Evolutionary conservation across 108 stramenopile species (phyloP).

Genomic region (Skeletonema costatum): DNA sequence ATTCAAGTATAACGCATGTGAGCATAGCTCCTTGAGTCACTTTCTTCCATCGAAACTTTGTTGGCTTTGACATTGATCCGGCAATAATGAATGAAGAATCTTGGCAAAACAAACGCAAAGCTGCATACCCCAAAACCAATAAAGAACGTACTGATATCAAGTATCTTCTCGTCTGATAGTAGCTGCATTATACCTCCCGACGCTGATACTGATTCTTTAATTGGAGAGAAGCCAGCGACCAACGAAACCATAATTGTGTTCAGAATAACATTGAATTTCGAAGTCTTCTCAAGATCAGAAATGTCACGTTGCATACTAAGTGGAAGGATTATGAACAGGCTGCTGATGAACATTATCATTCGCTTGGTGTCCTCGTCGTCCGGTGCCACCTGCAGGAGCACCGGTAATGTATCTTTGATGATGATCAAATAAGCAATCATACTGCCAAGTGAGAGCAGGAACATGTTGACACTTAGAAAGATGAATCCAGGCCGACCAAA

Average conservation of each 20-base stretch:
- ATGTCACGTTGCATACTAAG: constrained; percentile 54
- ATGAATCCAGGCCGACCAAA: constrained; percentile 77
- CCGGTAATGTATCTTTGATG: constrained; percentile 45
- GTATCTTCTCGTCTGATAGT: constrained; percentile 24
- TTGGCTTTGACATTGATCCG: constrained; percentile 70
- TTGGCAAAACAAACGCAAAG: constrained; percentile 92
- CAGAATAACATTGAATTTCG: constrained; percentile 62
- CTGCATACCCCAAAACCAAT: constrained; percentile 79
- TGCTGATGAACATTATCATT: constrained; percentile 30
- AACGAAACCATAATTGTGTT: constrained; percentile 63
- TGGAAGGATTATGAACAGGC: constrained; percentile 34
- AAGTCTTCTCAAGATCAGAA: constrained; percentile 55
- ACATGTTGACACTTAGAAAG: constrained; percentile 51
- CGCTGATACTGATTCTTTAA: constrained; percentile 24
- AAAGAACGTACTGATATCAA: constrained; percentile 67
- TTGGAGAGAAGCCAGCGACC: constrained; percentile 50
- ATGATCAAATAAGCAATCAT: constrained; percentile 49
- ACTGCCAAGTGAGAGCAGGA: constrained; percentile 35
- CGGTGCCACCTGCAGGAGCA: constrained; percentile 24
- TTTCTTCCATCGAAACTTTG: constrained; percentile 68
- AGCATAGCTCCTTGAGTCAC: constrained; percentile 59
- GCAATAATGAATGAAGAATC: constrained; percentile 88
- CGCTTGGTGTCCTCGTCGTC: constrained; percentile 24
- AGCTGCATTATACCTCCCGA: constrained; percentile 29
- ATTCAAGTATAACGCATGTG: constrained; percentile 53